Evolutionary conservation across 2,329 filamentous ascomycete genomes (phyloP).

Genomic region (Graphium sp.): DNA sequence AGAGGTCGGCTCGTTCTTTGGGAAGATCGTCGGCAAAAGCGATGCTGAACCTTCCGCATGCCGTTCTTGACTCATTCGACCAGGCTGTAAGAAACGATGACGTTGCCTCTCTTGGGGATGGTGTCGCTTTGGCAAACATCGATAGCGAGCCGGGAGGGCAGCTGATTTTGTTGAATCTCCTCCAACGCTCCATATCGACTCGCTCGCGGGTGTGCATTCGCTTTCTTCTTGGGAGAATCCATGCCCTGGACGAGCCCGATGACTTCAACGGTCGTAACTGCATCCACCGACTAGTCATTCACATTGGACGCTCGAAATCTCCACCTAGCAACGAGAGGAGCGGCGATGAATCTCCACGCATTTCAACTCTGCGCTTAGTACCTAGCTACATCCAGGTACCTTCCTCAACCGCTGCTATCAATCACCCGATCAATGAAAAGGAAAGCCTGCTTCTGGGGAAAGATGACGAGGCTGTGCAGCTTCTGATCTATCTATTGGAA

Average conservation of each 20-base stretch:
- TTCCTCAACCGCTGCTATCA: slow-evolving; percentile 43
- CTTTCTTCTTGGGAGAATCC: slow-evolving; percentile 51
- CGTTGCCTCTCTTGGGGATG: slow-evolving; percentile 32
- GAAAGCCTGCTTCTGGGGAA: slow-evolving; percentile 50
- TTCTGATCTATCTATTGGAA: slow-evolving; percentile 48
- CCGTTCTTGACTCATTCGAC: slow-evolving; percentile 55
- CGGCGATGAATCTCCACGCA: slow-evolving; percentile 31
- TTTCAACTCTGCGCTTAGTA: slow-evolving; percentile 34
- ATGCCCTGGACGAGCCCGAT: slow-evolving; percentile 65
- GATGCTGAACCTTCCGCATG: slow-evolving; percentile 52
- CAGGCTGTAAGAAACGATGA: slow-evolving; percentile 56
- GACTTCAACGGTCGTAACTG: slow-evolving; percentile 92
- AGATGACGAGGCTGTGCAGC: slow-evolving; percentile 59
- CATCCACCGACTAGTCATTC: slow-evolving; percentile 80
- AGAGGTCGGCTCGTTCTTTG: slow-evolving; percentile 58
- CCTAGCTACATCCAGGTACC: slow-evolving; percentile 69
- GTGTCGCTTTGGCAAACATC: slow-evolving; percentile 40
- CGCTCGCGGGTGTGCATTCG: slow-evolving; percentile 53
- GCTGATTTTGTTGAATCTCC: slow-evolving; percentile 57
- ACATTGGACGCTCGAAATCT: slow-evolving; percentile 64
- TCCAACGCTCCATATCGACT: slow-evolving; percentile 61
- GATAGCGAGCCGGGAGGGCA: slow-evolving; percentile 36
- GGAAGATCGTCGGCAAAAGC: slow-evolving; percentile 63
- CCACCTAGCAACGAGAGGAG: slow-evolving; percentile 20
- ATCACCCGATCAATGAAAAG: slow-evolving; percentile 44